Conservation (phyloP, 805 yeast species). For the Vanderwaltozyma polyspora region DNA sequence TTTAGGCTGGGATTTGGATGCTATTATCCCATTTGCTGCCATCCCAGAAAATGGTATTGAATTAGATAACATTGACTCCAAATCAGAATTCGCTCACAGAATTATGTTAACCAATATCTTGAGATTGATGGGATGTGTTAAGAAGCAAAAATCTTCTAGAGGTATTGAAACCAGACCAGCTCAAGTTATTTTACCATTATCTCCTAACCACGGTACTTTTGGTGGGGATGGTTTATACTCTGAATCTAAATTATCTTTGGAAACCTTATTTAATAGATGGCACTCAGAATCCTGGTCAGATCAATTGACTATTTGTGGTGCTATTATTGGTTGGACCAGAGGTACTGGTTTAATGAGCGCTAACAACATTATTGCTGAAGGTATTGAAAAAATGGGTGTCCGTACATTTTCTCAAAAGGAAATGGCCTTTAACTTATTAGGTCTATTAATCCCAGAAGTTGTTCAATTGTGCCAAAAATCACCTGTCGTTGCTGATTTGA, state of each 20-base stretch:
- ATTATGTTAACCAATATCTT: conserved; percentile 93
- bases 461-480: conserved; percentile 79
- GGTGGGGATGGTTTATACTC: conserved; percentile 98
- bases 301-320: conserved; percentile 94
- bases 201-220: conserved; percentile 98
- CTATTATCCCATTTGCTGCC: conserved; percentile 94
- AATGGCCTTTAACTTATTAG: conserved; percentile 97
- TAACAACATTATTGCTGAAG: conserved; percentile 95
- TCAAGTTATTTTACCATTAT: conserved; percentile 89
- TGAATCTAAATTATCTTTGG: conserved; percentile 90
- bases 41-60: conserved; percentile 98
- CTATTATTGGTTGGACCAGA: conserved; percentile 99
- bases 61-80: conserved; percentile 83
- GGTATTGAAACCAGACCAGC: conserved; percentile 94
- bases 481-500: conserved; percentile 96
- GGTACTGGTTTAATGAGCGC: conserved; percentile 99
- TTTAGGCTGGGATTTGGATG: conserved; percentile 96
- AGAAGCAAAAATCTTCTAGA: conserved; percentile 64
- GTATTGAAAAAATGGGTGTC: conserved; percentile 89
- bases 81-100: conserved; percentile 96
- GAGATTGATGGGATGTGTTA: conserved; percentile 84
- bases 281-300: conserved; percentile 93
- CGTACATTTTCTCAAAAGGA: conserved; percentile 98
- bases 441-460: conserved; percentile 80
- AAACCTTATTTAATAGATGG: conserved; percentile 98